These are phyloP conservation scores for Geranium incanum DNA, from an alignment of 441 rosid genomes.

Conservation along the genomic window DNA sequence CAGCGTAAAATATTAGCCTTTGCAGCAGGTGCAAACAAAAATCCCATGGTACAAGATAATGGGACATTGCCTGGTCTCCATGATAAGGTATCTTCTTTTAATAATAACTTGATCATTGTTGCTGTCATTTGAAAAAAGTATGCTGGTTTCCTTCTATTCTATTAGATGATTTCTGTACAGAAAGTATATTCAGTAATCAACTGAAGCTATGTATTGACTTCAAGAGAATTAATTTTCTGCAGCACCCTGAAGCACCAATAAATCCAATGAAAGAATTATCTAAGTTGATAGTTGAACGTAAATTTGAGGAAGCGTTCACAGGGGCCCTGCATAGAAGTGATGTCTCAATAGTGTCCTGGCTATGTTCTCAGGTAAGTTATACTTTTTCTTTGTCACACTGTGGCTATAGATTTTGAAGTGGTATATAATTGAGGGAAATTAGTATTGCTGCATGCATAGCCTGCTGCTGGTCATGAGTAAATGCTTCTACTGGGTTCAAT, in stretches of 20 bases:
- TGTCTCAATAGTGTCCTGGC: conserved; percentile 66
- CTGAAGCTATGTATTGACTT: conserved; percentile 13
- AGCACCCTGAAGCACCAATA: conserved; percentile 43
- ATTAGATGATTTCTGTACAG: neutral
- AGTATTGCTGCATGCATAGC: neutral
- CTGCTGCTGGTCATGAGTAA: neutral
- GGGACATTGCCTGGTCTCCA: conserved; percentile 53
- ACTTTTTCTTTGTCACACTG: neutral
- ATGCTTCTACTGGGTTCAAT: neutral
- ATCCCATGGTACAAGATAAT: conserved; percentile 42
- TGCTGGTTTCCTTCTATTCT: neutral
- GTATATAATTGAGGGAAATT: neutral
- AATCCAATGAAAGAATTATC: conserved; percentile 66
- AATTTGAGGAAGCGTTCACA: conserved; percentile 68
- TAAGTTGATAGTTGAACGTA: conserved; percentile 47
- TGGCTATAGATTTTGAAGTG: neutral
- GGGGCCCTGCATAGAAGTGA: conserved; percentile 69
- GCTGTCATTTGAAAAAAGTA: neutral
- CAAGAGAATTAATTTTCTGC: conserved; percentile 1
- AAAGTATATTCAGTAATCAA: neutral
- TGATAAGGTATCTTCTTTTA: conserved; percentile 37
- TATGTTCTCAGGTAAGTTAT: conserved; percentile 59
- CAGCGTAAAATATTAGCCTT: conserved; percentile 58
- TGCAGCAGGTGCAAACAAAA: conserved; percentile 50
- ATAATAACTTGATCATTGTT: neutral